These are phyloP conservation scores for Aquanectria penicillioides DNA, from an alignment of 2,329 filamentous ascomycete genomes.

Conservation along the genomic window DNA sequence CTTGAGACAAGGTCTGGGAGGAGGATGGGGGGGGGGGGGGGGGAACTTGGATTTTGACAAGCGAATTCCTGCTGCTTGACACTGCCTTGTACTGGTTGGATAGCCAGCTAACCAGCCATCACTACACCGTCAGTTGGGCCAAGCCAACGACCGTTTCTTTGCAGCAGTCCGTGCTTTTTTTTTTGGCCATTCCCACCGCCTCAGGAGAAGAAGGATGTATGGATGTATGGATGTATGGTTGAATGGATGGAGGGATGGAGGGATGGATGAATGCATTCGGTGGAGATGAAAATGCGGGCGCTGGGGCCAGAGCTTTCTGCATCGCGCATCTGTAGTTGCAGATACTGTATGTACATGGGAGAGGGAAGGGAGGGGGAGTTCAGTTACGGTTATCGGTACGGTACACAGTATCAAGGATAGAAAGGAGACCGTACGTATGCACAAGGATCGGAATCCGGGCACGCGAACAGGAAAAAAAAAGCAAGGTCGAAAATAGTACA, in stretches of 20 bases:
- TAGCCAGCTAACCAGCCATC: no score
- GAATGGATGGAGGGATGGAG: background rate
- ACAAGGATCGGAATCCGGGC: no score
- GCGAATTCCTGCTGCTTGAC: no score
- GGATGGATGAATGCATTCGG: background rate
- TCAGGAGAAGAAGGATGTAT: background rate
- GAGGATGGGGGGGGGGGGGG: no score
- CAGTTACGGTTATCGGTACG: background rate
- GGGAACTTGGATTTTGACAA: background rate
- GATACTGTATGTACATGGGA: background rate
- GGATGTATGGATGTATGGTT: background rate
- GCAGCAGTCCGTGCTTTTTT: no score
- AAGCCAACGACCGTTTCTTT: background rate
- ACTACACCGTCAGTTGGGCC: background rate
- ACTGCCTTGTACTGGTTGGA: no score
- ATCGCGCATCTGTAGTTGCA: background rate
- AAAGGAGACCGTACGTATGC: no score
- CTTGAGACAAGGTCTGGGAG: slow-evolving; percentile 1
- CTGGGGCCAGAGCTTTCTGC: background rate
- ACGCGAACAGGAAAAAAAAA: no score
- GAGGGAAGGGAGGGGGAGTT: background rate
- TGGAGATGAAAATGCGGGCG: no score
- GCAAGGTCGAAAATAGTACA: no score
- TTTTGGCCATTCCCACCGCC: background rate
- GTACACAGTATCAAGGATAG: no score